A percentile compares a stretch with the other conserved stretches of the same genome.
phyloP scores from a whole-genome alignment of 148 eudicot genomes.

The Fallopia convolvulus region DNA sequence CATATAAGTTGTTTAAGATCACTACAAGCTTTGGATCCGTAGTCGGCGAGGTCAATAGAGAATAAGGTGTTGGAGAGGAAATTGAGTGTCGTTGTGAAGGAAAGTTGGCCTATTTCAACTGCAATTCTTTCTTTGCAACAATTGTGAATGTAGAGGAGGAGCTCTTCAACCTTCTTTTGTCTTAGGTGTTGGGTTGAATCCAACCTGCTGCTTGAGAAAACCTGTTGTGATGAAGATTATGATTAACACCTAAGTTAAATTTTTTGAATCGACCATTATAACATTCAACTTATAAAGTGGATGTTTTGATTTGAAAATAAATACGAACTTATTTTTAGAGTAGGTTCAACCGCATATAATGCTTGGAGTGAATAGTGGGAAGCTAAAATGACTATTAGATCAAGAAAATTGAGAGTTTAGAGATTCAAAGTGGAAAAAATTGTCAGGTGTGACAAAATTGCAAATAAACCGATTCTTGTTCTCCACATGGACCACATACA shows the following conservation, averaged over 20 bases:
- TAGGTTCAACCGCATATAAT: not conserved
- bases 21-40: not conserved
- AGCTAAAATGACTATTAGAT: too few species aligned
- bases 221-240: not conserved
- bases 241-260: not conserved
- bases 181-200: not conserved
- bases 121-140: not conserved
- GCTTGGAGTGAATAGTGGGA: too few species aligned
- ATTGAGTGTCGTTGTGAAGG: not conserved
- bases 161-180: not conserved
- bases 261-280: too few species aligned
- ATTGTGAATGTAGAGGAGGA: not conserved
- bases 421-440: too few species aligned
- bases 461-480: too few species aligned
- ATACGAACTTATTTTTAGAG: not conserved
- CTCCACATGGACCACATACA: too few species aligned
- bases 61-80: conserved; percentile 1
- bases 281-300: too few species aligned
- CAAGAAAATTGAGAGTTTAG: too few species aligned
- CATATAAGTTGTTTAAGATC: not conserved
- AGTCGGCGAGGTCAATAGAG: not conserved
- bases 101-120: not conserved
- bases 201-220: not conserved
- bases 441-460: too few species aligned
- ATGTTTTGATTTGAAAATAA: not conserved